Evolutionary conservation across 2,329 filamentous ascomycete genomes (phyloP), one percentile per base, ranked within the genome.

Genomic region (Penicillium vulpinum): DNA sequence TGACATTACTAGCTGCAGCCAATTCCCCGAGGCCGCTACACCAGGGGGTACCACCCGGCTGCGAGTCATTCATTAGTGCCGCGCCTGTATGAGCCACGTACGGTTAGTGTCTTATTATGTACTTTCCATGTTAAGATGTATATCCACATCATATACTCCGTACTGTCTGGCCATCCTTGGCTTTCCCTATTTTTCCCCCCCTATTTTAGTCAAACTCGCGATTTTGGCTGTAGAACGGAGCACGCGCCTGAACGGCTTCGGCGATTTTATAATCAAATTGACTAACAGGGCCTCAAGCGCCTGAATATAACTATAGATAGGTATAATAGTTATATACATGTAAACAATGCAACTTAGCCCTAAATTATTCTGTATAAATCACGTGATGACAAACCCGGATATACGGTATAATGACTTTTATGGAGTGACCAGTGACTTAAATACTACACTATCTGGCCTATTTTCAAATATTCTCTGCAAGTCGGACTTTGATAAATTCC

Each of bases 1-100:
- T 33, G 48, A 51, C 48, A 29, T 35, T 26, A 28, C 24, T 45
- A 46, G 44, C 29, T 35, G 44, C 29, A 46, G 44, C 29, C 47
- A 51, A 51, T 44, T 55, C 18, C 29, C 53, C 53, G 53, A 31
- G 21, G 10, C 28, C 24, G 26, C 49, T 40, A 8, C 15, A 4
- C 24, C 40, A n/a, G 16, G 38, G 38, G 24, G 29, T 40, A 35
- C 21, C 28, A 38, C 8, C 29, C 36, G n/a, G 22, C 46, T 55
- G 53, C 53, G 53, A 55, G 53, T 55, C 53, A 55, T 55, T 55
- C n/a, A 11, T 33, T 51, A 55, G 47, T 43, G 38, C n/a, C n/a
- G n/a, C 36, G 50, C 15, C 10, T 40, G 24, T 47, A 39, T 13
- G 16, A 41, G 35, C 51, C 45, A 41, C 35, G 44, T 43, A 31